These are phyloP conservation scores for Heteromeles arbutifolia DNA, from an alignment of 306 rosid genomes.

Conservation along the genomic window DNA sequence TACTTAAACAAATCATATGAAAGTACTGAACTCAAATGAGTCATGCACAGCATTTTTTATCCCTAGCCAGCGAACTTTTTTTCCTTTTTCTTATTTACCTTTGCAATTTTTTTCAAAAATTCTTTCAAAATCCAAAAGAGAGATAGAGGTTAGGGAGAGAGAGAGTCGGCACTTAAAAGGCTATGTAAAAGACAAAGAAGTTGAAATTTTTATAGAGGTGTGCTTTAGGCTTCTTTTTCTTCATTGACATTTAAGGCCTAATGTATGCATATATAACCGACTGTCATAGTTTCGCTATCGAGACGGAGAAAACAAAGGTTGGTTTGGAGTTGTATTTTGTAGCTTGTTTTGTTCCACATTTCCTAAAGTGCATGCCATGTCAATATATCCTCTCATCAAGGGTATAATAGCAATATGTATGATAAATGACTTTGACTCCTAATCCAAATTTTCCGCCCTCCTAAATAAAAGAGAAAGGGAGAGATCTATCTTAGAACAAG, in stretches of 20 bases:
- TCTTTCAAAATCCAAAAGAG: not conserved
- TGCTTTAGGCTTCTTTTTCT: not conserved
- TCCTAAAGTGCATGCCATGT: not conserved
- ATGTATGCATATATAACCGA: not conserved
- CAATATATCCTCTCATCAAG: not conserved
- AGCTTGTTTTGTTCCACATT: not conserved
- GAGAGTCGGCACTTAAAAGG: not conserved
- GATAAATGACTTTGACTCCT: not conserved
- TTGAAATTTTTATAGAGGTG: not conserved
- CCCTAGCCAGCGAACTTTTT: not conserved
- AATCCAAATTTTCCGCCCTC: not conserved
- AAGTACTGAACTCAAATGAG: not conserved
- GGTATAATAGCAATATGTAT: not conserved
- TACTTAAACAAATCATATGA: not conserved
- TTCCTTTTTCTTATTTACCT: not conserved
- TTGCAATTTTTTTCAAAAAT: not conserved
- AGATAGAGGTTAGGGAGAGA: not conserved
- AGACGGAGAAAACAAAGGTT: not conserved
- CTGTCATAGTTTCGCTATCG: not conserved
- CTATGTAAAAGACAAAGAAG: not conserved
- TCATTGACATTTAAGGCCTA: not conserved
- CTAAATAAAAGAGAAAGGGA: not conserved
- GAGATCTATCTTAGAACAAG: not conserved
- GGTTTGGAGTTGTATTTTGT: not conserved
- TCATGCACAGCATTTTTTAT: not conserved